Conservation (phyloP, 768 basidiomycete genomes). For the Crassisporium funariophilum region DNA sequence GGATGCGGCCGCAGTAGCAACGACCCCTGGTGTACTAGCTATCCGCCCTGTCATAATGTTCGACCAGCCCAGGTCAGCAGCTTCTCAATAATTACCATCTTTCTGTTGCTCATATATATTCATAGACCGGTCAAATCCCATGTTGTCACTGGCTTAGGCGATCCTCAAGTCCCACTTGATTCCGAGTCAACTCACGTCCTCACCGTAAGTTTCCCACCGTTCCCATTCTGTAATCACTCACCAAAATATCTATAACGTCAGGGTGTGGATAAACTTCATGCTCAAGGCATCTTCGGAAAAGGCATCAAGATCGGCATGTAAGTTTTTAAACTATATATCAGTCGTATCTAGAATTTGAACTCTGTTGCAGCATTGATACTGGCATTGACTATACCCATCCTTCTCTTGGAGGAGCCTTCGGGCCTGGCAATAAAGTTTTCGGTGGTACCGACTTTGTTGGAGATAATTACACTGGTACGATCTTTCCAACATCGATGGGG, state of each 20-base stretch:
- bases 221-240: too few species aligned
- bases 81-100: too few species aligned
- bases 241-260: constrained; percentile 21
- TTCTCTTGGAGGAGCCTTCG: constrained; percentile 53
- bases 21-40: constrained; percentile 53
- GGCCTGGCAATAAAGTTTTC: constrained; percentile 52
- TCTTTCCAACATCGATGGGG: not conserved
- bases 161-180: constrained; percentile 47
- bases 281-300: constrained; percentile 58
- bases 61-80: constrained; percentile 47
- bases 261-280: constrained; percentile 69
- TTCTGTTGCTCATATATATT: too few species aligned
- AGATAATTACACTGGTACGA: constrained; percentile 48
- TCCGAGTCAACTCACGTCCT: constrained; percentile 54
- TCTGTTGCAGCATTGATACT: constrained; percentile 49
- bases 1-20: constrained; percentile 49
- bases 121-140: constrained; percentile 46
- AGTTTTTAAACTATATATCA: constrained; percentile 19
- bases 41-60: constrained; percentile 56
- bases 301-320: constrained; percentile 72
- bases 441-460: constrained; percentile 64
- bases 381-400: constrained; percentile 61
- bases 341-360: not conserved
- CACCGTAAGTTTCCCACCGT: too few species aligned
- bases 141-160: constrained; percentile 41